Evolutionary conservation across 1,284 basidiomycete species (phyloP).

Genomic region (Moesziomyces parantarcticus): DNA sequence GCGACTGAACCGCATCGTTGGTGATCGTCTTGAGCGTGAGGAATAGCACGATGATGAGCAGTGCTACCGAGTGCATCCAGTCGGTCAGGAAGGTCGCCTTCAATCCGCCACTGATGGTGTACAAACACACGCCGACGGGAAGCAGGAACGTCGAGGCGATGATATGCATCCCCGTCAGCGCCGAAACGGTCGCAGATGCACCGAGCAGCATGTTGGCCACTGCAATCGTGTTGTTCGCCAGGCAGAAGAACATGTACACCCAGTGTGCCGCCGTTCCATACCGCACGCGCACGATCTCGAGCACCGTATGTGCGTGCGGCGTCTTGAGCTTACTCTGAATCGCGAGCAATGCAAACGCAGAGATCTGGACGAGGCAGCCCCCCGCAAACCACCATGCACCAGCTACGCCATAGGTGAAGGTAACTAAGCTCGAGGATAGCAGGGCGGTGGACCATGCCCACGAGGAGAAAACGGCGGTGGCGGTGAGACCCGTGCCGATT

Average conservation of each 20-base stretch:
- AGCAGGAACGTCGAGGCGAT: slow-evolving; percentile 58
- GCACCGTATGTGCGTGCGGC: slow-evolving; percentile 60
- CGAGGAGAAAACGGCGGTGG: slow-evolving; percentile 57
- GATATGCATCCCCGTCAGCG: slow-evolving; percentile 60
- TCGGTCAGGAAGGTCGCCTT: slow-evolving; percentile 60
- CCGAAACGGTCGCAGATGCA: slow-evolving; percentile 55
- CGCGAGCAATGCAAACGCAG: slow-evolving; percentile 53
- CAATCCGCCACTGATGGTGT: slow-evolving; percentile 60
- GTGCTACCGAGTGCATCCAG: slow-evolving; percentile 57
- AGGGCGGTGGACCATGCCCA: slow-evolving; percentile 64
- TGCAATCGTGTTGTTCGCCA: slow-evolving; percentile 62
- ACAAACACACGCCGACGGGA: slow-evolving; percentile 56
- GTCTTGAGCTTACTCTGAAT: slow-evolving; percentile 52
- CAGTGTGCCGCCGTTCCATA: slow-evolving; percentile 58
- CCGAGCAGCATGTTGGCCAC: slow-evolving; percentile 62
- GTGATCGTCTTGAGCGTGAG: slow-evolving; percentile 58
- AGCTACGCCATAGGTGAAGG: slow-evolving; percentile 47
- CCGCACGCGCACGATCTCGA: slow-evolving; percentile 57
- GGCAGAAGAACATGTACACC: slow-evolving; percentile 61
- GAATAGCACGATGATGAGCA: slow-evolving; percentile 59
- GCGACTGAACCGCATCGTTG: slow-evolving; percentile 30
- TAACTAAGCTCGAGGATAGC: slow-evolving; percentile 37
- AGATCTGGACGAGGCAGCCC: slow-evolving; percentile 52
- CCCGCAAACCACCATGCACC: slow-evolving; percentile 57
- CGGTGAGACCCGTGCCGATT: slow-evolving; percentile 60